phyloP scores from a whole-genome alignment of 129 eudicot species.

The Pseudognaphalium luteoalbum region DNA sequence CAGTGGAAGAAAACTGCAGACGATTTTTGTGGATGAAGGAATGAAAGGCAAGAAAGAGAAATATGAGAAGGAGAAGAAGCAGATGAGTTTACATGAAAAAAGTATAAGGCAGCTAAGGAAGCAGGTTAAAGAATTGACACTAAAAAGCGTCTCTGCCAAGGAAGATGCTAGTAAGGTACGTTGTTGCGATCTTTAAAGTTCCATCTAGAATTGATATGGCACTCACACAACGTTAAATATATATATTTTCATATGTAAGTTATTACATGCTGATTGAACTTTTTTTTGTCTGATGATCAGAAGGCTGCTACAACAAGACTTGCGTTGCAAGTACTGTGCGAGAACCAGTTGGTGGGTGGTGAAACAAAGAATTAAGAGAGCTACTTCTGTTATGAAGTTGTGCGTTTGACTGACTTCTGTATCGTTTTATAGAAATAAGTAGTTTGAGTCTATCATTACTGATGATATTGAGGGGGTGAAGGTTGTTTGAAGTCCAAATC shows the following conservation, averaged over 20 bases:
- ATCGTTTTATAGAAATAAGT: not conserved
- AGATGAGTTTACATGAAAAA: constrained; percentile 7
- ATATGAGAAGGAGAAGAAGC: not conserved
- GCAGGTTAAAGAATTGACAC: constrained; percentile 41
- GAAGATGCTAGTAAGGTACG: constrained; percentile 11
- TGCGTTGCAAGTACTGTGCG: constrained; percentile 44
- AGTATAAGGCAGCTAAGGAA: constrained; percentile 49
- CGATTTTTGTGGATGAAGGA: constrained; percentile 17
- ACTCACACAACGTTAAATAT: not conserved
- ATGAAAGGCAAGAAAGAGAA: constrained; percentile 33
- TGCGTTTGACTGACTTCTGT: not conserved
- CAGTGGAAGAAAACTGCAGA: not conserved
- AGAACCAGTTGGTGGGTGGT: constrained; percentile 37
- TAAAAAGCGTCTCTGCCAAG: constrained; percentile 15
- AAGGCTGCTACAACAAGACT: constrained; percentile 33
- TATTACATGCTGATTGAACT: not conserved
- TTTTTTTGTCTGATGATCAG: not conserved
- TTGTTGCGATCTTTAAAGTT: not conserved
- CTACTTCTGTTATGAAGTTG: not conserved
- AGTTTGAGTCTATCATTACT: constrained; percentile 2
- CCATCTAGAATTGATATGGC: not conserved
- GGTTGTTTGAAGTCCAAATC: not conserved
- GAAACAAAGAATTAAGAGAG: constrained; percentile 23
- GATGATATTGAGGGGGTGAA: constrained; percentile 2
- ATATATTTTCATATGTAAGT: not conserved